phyloP scores from a whole-genome alignment of 1,139 yeast species.

The Ogataea hybrid region DNA sequence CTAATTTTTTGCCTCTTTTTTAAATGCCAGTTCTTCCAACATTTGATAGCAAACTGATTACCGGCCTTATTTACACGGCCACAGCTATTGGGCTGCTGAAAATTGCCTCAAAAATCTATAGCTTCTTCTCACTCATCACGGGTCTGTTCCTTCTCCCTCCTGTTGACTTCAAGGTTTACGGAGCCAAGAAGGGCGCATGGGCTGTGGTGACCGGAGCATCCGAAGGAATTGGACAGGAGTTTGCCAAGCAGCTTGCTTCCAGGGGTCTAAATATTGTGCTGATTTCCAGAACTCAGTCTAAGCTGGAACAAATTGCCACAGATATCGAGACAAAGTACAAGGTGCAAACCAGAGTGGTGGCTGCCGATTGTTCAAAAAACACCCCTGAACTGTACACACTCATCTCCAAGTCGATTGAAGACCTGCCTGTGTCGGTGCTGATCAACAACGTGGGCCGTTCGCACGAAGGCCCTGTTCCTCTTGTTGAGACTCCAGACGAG shows the following conservation, averaged over 20 bases:
- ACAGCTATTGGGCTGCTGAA: slow-evolving; percentile 52
- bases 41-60: slow-evolving; percentile 17
- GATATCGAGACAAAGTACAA: slow-evolving; percentile 61
- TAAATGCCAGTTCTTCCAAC: slow-evolving; percentile 2
- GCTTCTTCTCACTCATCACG: slow-evolving; percentile 42
- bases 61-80: slow-evolving; percentile 35
- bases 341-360: slow-evolving; percentile 64
- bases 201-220: slow-evolving; percentile 97
- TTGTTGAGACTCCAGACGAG: slow-evolving; percentile 68
- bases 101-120: slow-evolving; percentile 39
- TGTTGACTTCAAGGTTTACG: slow-evolving; percentile 64
- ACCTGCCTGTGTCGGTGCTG: slow-evolving; percentile 62
- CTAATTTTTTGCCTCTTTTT: neutral
- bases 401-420: slow-evolving; percentile 48
- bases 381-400: slow-evolving; percentile 50
- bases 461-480: slow-evolving; percentile 94
- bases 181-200: slow-evolving; percentile 68
- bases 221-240: slow-evolving; percentile 96
- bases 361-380: slow-evolving; percentile 75
- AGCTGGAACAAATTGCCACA: slow-evolving; percentile 64
- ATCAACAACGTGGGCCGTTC: slow-evolving; percentile 94
- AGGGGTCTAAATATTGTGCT: slow-evolving; percentile 81
- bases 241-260: slow-evolving; percentile 77
- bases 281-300: slow-evolving; percentile 80
- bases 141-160: slow-evolving; percentile 68